Evolutionary conservation across 2,329 filamentous ascomycete species (phyloP), one percentile per base, ranked within the genome.

Genomic region (Phaeosphaeria sp.): DNA sequence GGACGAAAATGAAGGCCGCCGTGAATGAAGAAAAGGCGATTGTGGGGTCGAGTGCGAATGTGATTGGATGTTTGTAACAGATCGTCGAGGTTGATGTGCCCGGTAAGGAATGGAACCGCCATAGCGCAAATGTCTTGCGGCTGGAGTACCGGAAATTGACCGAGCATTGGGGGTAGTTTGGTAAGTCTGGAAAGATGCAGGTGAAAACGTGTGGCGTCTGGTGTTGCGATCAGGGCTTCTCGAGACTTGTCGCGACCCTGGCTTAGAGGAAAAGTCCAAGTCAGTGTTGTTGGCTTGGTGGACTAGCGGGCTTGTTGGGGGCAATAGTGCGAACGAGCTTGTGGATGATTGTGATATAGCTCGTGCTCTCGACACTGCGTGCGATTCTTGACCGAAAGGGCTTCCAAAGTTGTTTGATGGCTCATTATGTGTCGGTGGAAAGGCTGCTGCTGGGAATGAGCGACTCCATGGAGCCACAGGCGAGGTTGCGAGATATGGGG

Each of bases 241-340:
- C 1, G 79, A 79, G 18, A 65, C 60, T 44, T 74, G 73, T 50
- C 75, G 65, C 39, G 74, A 73, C 60, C 57, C 55, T 81, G 62
- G 69, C 41, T 63, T 65, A 6, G 85, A 81, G 1, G 86, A 82
- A 48, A 90, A 81, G 56, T 92, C 88, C 21, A 90, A 72, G 65
- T 95, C 92, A 6, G 92, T 89, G 65, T 93, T 95, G 78, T 89
- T 96, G 69, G 92, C 88, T 43, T 93, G 92, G 70, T 97, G 89
- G 0, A 96, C 93, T 11, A 99, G 82, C 15, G 95, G 95, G 69
- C 93, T 98, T 1, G 95, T 98, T 0, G 95, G 94, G 2, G 91
- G 87, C 77, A 94, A 90, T 60, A 96, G 90, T 30, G 90, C 84
- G 74, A 97, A 97, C 67, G 87, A 93, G 1, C 89, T 89, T 15